A percentile compares a stretch with the other conserved stretches of the same genome.
These are phyloP conservation scores for Talinum fruticosum DNA, from an alignment of 148 eudicot genomes.

Conservation along the genomic window DNA sequence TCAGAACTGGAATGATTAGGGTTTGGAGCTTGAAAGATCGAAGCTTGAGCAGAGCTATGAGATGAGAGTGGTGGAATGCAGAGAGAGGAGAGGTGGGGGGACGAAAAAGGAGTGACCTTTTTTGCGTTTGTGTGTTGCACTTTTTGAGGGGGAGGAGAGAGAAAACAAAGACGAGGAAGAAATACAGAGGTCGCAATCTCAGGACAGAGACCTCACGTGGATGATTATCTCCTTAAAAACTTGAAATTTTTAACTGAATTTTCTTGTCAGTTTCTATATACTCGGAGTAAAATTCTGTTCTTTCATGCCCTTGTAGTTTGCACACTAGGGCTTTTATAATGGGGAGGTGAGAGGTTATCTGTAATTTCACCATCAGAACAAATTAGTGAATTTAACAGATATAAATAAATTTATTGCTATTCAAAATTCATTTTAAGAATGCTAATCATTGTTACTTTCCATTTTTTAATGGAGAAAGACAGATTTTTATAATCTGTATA, in stretches of 20 bases:
- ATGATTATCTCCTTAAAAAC: background rate
- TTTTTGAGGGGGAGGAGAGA: background rate
- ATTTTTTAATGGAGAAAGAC: background rate
- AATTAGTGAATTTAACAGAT: no score
- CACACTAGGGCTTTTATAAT: no score
- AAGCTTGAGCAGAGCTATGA: background rate
- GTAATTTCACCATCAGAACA: no score
- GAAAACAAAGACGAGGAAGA: background rate
- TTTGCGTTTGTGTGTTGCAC: background rate
- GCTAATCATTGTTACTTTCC: background rate
- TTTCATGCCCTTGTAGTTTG: no score
- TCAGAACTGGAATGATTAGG: background rate
- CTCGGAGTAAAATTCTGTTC: no score
- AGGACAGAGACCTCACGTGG: constrained; percentile 7
- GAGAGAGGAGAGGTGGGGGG: background rate
- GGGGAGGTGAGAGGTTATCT: no score
- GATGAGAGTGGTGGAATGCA: background rate
- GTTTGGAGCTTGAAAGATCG: background rate
- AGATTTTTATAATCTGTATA: background rate
- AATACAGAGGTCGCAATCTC: constrained; percentile 4
- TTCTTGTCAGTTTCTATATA: background rate
- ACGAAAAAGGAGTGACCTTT: background rate
- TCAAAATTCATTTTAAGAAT: background rate
- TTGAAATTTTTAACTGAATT: background rate
- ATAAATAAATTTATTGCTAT: background rate